Conservation (phyloP, 2,329 filamentous ascomycete species). For the Cordyceps cateniannulata region DNA sequence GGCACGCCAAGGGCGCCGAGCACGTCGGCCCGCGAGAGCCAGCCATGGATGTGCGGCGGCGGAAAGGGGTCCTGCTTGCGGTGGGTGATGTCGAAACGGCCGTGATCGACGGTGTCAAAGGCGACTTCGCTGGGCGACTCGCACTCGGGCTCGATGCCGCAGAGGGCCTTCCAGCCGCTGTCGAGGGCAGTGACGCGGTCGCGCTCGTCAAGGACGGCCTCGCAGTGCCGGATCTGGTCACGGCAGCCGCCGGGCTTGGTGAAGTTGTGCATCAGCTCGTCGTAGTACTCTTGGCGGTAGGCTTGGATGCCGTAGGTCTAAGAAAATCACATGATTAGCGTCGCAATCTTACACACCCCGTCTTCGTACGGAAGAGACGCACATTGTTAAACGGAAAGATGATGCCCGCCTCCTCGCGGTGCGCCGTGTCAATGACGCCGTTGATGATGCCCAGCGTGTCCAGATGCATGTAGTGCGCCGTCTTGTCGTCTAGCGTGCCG, state of each 20-base stretch:
- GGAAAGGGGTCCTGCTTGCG: constrained; percentile 54
- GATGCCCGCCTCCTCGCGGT: constrained; percentile 52
- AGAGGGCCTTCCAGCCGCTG: constrained; percentile 24
- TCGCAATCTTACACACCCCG: too few relatives aligned
- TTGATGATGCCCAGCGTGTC: constrained; percentile 63
- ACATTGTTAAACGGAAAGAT: constrained; percentile 56
- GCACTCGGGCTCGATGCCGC: constrained; percentile 44
- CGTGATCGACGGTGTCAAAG: constrained; percentile 48
- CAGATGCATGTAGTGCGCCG: constrained; percentile 46
- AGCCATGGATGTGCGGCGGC: constrained; percentile 52
- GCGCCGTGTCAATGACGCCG: constrained; percentile 57
- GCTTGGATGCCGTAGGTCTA: constrained; percentile 50
- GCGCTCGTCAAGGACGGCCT: constrained; percentile 40
- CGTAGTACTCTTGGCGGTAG: constrained; percentile 40
- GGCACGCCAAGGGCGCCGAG: constrained; percentile 55
- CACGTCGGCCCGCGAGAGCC: constrained; percentile 51
- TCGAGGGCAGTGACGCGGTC: constrained; percentile 40
- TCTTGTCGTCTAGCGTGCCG: constrained; percentile 27
- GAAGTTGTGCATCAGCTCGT: constrained; percentile 24
- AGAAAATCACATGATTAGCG: too few relatives aligned
- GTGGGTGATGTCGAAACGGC: constrained; percentile 56
- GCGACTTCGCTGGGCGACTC: constrained; percentile 47
- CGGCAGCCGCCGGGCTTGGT: constrained; percentile 40
- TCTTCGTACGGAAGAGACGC: neutral
- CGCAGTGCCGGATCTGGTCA: constrained; percentile 47